Base-by-base conservation (phyloP, 768 basidiomycete species). In the Ramaria sp. region DNA sequence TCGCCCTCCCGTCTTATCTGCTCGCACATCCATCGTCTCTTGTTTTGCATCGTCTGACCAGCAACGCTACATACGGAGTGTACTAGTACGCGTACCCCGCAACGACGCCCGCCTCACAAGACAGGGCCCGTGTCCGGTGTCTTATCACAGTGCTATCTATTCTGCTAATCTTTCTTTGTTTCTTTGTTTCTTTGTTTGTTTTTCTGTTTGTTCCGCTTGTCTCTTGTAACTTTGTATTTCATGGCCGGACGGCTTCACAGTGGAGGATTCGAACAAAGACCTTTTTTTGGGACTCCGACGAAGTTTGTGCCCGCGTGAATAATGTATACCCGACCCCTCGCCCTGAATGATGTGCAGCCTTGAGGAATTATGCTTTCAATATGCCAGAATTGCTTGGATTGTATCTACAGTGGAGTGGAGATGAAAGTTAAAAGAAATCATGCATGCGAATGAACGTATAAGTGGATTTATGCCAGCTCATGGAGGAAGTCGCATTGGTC, bases 401-500 rank as follows among this genome's bases (percentile, higher is more conserved):
- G 22, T 22, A 22, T 31, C 12, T 15, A 31, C 22, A 52, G 30
- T 24, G 33, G 3, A 27, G 30, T 34, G 34, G n/a, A 46, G 30
- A 43, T 46, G 49, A 30, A 34, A 47, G 38, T 20, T 20, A 37
- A 57, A 15, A 13, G 4, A 19, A 31, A 49, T 48, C 31, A 54
- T 19, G 22, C 22, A 3, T 10, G 38, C n/a, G 15, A 5, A 31
- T 42, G 19, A 22, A 15, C 10, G 34, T 33, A 17, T 33, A 24
- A 34, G 38, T 13, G 33, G 33, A 12, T 17, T 57, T 20, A 57
- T 50, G 47, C 13, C 20, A 71, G 69, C 64, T 80, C 88, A 67
- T 91, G 88, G 64, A 81, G 77, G 71, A 85, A 91, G 72, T 88
- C 87, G 75, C 88, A 91, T 70, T 83, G 83, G 74, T 91, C 88